Base-by-base conservation (phyloP, 257 asterid species). In the Solanum bulbocastanum region DNA sequence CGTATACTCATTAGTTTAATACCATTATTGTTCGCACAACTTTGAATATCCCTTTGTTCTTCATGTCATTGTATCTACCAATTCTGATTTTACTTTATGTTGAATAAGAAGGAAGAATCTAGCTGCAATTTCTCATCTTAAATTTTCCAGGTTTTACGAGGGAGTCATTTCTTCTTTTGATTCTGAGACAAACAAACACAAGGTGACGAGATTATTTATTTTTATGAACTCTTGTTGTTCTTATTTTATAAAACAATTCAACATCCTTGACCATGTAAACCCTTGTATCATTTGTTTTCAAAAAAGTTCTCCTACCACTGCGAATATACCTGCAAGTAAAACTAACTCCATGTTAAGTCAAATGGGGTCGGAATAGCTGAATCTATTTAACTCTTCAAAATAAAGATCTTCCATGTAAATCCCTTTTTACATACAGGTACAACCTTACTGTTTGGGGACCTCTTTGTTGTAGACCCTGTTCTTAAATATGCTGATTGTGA, bases 131-230 rank as follows among this genome's bases (percentile, higher is more conserved):
- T 87, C 90, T 81, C 87, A 87, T 72, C 69, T 86, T 88, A 33
- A 65, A 27, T 33, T 23, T 88, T 89, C 87, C 90, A 94, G 96
- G 91, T 94, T 90, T 87, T 94, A 94, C 89, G 22, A 90, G 8
- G 96, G 94, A 89, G 81, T 81, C 44, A 86, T 94, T 87, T 44
- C 20, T 74, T 92, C 90, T 89, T 94, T 86, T 87, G 94, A 94
- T 87, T 91, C 92, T 30, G 89, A 79, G 88, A 83, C 90, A 65
- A 93, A 88, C 90, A 92, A 91, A 86, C 95, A 94, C 89, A 83
- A 73, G 95, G 96, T 94, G 3, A 46, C 16, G 15, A 42, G 15
- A 78, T 25, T 2, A 25, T 69, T 9, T 66, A 66, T 66, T 66
- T 52, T 75, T 6, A 25, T 15, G 39, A 32, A 78, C 8, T 5